These are phyloP conservation scores for Ganoderma multipileum DNA, from an alignment of 1,284 basidiomycete species.

Conservation along the genomic window DNA sequence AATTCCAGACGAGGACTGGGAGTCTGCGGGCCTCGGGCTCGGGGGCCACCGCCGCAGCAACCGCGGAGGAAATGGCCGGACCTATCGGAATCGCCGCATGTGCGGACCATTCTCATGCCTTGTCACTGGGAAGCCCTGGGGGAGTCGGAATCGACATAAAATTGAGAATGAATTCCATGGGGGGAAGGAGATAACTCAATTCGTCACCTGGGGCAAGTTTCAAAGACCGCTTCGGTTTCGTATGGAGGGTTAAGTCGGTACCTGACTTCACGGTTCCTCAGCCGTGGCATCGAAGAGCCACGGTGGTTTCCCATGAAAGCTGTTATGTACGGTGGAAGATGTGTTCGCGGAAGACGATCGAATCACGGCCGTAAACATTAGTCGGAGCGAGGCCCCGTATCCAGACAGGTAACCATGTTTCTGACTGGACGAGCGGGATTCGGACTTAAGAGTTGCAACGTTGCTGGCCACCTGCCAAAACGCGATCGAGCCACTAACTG, in stretches of 20 bases:
- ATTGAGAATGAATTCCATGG: not conserved
- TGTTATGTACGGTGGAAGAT: not conserved
- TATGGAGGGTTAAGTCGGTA: not conserved
- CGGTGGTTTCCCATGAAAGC: not conserved
- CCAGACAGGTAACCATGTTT: not conserved
- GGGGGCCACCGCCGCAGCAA: constrained; percentile 2
- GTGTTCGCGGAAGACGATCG: not conserved
- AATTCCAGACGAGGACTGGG: not conserved
- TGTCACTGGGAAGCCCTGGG: constrained; percentile 1
- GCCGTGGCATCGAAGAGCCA: not conserved
- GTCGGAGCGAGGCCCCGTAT: not conserved
- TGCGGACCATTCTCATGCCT: constrained; percentile 1
- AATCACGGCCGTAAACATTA: not conserved
- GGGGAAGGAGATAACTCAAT: not conserved
- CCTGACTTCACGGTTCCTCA: not conserved
- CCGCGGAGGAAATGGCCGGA: not conserved
- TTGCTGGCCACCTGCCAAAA: not conserved
- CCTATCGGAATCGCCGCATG: constrained; percentile 10
- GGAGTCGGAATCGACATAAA: not conserved
- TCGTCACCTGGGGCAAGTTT: not conserved
- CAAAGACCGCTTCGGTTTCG: not conserved
- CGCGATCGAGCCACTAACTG: no score
- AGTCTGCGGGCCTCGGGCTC: constrained; percentile 1
- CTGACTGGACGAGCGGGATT: not conserved
- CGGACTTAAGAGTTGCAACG: not conserved